phyloP scores from a whole-genome alignment of 371 early-diverging fungal genomes.

The Haplosporangium sp. region DNA sequence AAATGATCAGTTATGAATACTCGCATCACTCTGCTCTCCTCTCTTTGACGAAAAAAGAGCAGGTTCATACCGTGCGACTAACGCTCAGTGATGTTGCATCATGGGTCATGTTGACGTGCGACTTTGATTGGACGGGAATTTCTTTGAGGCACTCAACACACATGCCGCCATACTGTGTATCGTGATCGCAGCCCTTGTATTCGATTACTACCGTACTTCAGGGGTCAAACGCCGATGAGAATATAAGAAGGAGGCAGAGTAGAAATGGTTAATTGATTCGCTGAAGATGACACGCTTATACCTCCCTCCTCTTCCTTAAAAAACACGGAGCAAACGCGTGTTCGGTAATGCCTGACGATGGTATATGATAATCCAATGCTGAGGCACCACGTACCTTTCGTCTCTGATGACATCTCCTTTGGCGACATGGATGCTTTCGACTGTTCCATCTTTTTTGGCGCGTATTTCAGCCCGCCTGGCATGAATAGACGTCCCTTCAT shows the following conservation, averaged over 20 bases:
- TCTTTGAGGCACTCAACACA: conserved; percentile 84
- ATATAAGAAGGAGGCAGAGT: not conserved
- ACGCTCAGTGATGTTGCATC: conserved; percentile 80
- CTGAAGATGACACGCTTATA: not conserved
- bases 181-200: conserved; percentile 76
- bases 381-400: conserved; percentile 15
- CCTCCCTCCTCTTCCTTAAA: no score
- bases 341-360: no score
- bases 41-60: not conserved
- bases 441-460: conserved; percentile 25
- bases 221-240: not conserved
- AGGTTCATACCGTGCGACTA: conserved; percentile 61
- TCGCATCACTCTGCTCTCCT: not conserved
- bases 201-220: conserved; percentile 49
- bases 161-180: conserved; percentile 82
- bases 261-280: not conserved
- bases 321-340: no score
- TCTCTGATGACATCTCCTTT: conserved; percentile 32
- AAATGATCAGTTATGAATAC: not conserved
- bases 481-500: conserved; percentile 24
- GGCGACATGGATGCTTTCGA: conserved; percentile 18
- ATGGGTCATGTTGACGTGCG: conserved; percentile 82
- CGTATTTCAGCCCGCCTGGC: conserved; percentile 27
- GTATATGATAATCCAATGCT: not conserved
- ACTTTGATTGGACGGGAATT: conserved; percentile 29